These are phyloP conservation scores for Russula sp. DNA, from an alignment of 768 basidiomycete species.

Conservation along the genomic window DNA sequence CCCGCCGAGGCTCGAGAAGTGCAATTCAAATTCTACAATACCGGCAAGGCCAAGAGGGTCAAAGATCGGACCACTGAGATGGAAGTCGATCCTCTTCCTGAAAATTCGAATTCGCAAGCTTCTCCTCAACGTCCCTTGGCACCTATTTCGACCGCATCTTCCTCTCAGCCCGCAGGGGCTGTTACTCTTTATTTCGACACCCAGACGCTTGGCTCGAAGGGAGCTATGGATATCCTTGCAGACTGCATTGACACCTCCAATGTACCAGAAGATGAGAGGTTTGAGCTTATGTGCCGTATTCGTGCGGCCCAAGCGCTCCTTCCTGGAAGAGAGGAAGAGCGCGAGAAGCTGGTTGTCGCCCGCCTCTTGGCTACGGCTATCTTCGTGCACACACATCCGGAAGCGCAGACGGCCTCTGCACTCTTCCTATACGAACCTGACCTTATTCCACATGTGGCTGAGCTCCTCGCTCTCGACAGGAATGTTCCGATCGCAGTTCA, in stretches of 20 bases:
- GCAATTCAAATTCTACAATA: slow-evolving; percentile 74
- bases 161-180: slow-evolving; percentile 39
- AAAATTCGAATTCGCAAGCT: slow-evolving; percentile 30
- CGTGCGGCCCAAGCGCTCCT: slow-evolving; percentile 69
- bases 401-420: slow-evolving; percentile 69
- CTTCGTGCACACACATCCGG: slow-evolving; percentile 81
- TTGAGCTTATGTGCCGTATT: slow-evolving; percentile 83
- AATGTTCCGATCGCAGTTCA: slow-evolving; percentile 68
- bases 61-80: slow-evolving; percentile 36
- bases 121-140: slow-evolving; percentile 40
- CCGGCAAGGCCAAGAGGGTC: slow-evolving; percentile 35
- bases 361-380: slow-evolving; percentile 86
- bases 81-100: slow-evolving; percentile 43
- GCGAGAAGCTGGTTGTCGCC: slow-evolving; percentile 74
- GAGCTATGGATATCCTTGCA: slow-evolving; percentile 70
- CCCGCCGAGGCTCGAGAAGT: slow-evolving; percentile 74
- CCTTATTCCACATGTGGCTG: slow-evolving; percentile 80
- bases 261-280: slow-evolving; percentile 78
- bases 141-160: slow-evolving; percentile 31
- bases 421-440: slow-evolving; percentile 96
- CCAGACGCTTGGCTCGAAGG: slow-evolving; percentile 51
- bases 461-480: slow-evolving; percentile 77
- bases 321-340: slow-evolving; percentile 49
- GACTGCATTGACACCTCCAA: slow-evolving; percentile 61
- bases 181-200: slow-evolving; percentile 58